Base-by-base conservation (phyloP, 2,329 filamentous ascomycete genomes). In the Hawksworthiomyces lignivorus region DNA sequence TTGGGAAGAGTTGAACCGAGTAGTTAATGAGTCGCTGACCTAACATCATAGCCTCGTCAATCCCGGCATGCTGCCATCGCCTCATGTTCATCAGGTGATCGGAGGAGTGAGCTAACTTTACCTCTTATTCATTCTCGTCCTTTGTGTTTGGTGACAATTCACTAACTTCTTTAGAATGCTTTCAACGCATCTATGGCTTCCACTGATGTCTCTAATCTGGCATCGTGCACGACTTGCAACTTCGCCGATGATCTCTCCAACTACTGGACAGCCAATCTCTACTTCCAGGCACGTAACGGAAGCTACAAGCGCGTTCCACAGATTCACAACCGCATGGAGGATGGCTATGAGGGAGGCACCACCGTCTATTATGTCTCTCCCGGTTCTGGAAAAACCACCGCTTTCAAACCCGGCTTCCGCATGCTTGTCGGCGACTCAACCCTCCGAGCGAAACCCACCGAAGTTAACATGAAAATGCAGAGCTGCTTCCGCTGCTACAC, bases 401-500 rank as follows among this genome's bases (percentile, higher is more conserved):
- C 61, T 15, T 64, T 64, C 48, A 59, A 62, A 48, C 59, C 62
- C 46, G 61, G 62, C 10, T 65, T 65, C 51, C 62, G 63, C 32
- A 65, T 66, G 63, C 56, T 66, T 20, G 49, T 59, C 21, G 62
- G 63, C 24, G 57, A 65, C 30, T 54, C 60, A 7, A 51, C 47
- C 35, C 54, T 50, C 32, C 52, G 55, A 22, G 57, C 57, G 46
- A 53, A 50, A 14, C 46, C 48, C 24, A 50, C 50, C 7, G 39
- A 48, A 3, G 54, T 54, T 7, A 55, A 55, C 20, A 55, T 52
- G 41, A 54, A 54, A n/a, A 54, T 51, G 39, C 57, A 59, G 49
- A 56, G 56, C 43, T 65, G 64, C 45, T 66, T 63, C 54, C 56
- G 62, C 30, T 61, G 62, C 46, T 65, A 62, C 49, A 60, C 59